Evolutionary conservation across 345 rosid genomes (phyloP), one percentile per base, ranked within the genome.

Genomic region (Citrus sp.): DNA sequence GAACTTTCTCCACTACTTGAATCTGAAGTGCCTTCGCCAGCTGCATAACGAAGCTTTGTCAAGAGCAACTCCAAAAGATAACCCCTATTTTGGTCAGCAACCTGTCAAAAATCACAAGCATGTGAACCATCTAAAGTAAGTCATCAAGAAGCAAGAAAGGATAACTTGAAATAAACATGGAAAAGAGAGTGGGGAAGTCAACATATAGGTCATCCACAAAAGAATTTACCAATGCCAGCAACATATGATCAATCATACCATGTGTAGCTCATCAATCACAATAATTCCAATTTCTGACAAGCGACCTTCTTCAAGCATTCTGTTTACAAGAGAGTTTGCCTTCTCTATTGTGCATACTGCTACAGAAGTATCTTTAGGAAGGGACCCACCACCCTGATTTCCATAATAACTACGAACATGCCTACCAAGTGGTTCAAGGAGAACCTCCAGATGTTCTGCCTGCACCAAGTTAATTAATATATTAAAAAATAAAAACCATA

Each of bases 301-400:
- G 79, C 99, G 97, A 70, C 94, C 94, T 88, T 95, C 99, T 85
- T 95, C 99, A 78, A 93, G 91, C 88, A 95, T 81, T 81, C 92
- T 88, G 80, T 95, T 95, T 83, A 95, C 80, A 72, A 95, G 84
- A 79, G 88, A 87, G 89, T 95, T 95, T 76, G 98, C 99, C 90
- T 95, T 95, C 88, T 95, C 99, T 90, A 95, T 95, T 34, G 99
- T 95, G 90, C 98, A 95, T 38, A 95, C 98, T 82, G 99, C 99
- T 78, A 95, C 96, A 82, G 98, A 83, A 72, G 98, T 95, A 87
- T 88, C 99, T 84, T 92, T 93, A 67, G 98, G 96, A 86, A 95
- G 98, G 78, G 95, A 87, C 85, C 94, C 99, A 70, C 99, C 98
- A 80, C 99, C 99, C 83, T 93, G 99, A 80, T 83, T 93, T 80